Evolutionary conservation across 371 early-diverging fungal genomes (phyloP).

Genomic region (Rhizopus sp.): DNA sequence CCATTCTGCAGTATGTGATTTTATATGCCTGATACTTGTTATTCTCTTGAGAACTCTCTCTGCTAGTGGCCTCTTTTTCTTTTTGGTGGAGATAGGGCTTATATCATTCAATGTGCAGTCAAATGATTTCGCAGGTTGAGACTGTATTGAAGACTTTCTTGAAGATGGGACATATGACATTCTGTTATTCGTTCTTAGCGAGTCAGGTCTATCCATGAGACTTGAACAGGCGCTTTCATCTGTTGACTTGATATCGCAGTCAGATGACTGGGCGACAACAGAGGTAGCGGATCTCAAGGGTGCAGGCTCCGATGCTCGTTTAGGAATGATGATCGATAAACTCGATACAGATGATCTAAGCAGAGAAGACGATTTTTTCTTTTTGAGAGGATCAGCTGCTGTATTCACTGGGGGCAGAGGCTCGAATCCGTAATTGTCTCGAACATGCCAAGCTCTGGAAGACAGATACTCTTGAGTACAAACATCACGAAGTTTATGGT

Average conservation of each 20-base stretch:
- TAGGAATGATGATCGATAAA: slow-evolving; percentile 36
- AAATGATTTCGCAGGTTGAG: background rate
- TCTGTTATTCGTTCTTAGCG: background rate
- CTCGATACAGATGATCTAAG: slow-evolving; percentile 44
- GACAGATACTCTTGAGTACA: slow-evolving; percentile 51
- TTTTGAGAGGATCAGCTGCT: slow-evolving; percentile 4
- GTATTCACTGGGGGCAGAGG: background rate
- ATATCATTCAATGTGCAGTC: background rate
- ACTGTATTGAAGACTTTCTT: background rate
- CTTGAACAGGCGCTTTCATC: slow-evolving; percentile 13
- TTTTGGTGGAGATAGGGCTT: background rate
- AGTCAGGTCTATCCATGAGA: slow-evolving; percentile 5
- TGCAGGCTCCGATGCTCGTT: slow-evolving; percentile 15
- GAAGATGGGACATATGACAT: background rate
- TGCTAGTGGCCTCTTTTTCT: background rate
- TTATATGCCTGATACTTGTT: background rate
- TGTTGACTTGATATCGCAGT: slow-evolving; percentile 14
- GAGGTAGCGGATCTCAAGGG: background rate
- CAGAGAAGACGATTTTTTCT: slow-evolving; percentile 42
- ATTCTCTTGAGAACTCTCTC: background rate
- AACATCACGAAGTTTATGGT: slow-evolving; percentile 49
- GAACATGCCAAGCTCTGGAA: slow-evolving; percentile 39
- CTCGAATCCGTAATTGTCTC: slow-evolving; percentile 23
- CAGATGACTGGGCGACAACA: background rate
- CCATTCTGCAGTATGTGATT: background rate